Evolutionary conservation across 176 grass and related monocot genomes (phyloP), one percentile per base, ranked within the genome.

Genomic region (Miscanthus lutarioriparius): DNA sequence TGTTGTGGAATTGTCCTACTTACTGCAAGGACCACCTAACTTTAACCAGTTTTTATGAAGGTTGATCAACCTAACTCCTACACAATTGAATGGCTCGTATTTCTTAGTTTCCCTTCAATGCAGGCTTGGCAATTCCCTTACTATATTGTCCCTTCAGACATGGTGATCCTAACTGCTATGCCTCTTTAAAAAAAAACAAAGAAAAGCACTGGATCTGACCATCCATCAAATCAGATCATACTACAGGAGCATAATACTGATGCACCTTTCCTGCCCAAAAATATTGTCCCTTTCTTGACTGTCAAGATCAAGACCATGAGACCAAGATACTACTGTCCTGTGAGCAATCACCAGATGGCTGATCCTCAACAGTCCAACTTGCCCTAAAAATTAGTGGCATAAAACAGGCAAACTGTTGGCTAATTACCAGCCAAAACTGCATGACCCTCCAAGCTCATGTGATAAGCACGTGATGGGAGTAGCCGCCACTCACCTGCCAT

Each of bases 51-150:
- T 80, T 87, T 90, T 75, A 87, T 83, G 84, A 69, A 40, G 72
- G 72, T 76, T 82, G 77, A 89, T 86, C 59, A 62, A 87, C 88
- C 84, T 58, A 90, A 79, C 84, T 79, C 16, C 27, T 23, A 62
- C 64, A 74, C 77, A 74, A 86, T 83, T 90, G 8, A 90, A 86
- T 90, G 74, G 88, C 84, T 74, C 58, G 26, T 19, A 25, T 78
- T 87, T 86, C 47, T 90, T 83, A 35, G 62, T 75, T 87, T 61
- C 38, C 66, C 67, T 78, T 82, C 26, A 82, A 86, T 90, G 74
- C 66, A 66, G 65, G 73, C 36, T 75, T 67, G 85, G 41, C 70
- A 67, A 15, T 81, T 8, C 4, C 40, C 64, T n/a, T 77, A 32
- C 14, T 53, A 66, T 64, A 45, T 1, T 61, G 30, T n/a, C 22